Base-by-base conservation (phyloP, 2,329 filamentous ascomycete genomes). In the Diaporthe eres region DNA sequence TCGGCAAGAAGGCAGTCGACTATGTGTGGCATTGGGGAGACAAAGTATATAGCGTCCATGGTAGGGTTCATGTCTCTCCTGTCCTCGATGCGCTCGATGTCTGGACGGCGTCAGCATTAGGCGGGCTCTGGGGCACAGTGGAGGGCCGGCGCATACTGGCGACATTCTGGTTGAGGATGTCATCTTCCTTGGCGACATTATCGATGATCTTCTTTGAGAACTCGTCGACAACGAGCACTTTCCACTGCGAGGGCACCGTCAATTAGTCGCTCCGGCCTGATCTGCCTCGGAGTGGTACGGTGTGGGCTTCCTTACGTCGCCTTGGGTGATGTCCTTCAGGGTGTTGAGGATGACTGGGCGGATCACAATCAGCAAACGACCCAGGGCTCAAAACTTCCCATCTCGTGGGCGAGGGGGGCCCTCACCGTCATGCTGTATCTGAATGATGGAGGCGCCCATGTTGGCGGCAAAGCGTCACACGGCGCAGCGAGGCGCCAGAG, bases 111-210 rank as follows among this genome's bases (percentile, higher is more conserved):
- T 71, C 72, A 75, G 68, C 77, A 28, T 8, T 8, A 15, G n/a
- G 75, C 79, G 75, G 65, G 78, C 58, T 75, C 72, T 47, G 39
- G 72, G 51, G 8, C 58, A 73, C 63, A 68, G 74, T 68, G 49
- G 12, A 57, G 72, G 70, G 65, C 74, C 49, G 25, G 49, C 28
- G 77, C 93, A 83, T 90, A 98, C 96, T 98, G 79, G 96, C 96
- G 85, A 99, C 94, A 84, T 98, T 98, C 85, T 95, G 92, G 83
- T 98, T 97, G 86, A 99, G 93, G 79, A 99, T 97, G 82, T 98
- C 95, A 91, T 99, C 96, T 87, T 98, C 94, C 81, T 95, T 96
- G 83, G 96, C 91, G 63, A 95, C 94, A 88, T 96, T 98, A 85
- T 98, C 93, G 80, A 99, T 90, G 80, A 99, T 90, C 84, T 94